Base-by-base conservation (phyloP, 345 rosid genomes). In the Brassica napus region DNA sequence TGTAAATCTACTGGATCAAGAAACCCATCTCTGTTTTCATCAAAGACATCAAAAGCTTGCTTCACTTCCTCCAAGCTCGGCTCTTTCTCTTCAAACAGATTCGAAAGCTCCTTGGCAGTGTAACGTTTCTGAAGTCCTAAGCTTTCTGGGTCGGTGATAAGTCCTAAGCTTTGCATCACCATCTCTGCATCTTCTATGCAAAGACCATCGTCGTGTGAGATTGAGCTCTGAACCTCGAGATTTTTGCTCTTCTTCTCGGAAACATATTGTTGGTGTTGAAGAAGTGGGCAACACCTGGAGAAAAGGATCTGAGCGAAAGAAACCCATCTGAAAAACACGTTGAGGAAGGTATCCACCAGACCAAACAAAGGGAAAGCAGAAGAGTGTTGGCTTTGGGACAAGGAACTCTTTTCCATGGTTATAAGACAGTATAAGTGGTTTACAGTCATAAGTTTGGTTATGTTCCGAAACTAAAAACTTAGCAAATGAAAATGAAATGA, bases 1-100 rank as follows among this genome's bases (percentile, higher is more conserved):
- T 86, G 94, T 85, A 94, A 79, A 82, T 94, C 97, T 61, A 23
- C 24, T 3, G 89, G 88, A 79, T 89, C 95, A 28, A 94, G 80
- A 74, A 90, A 90, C 39, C 93, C 94, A 77, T 94, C 95, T 82
- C 82, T 79, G 71, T 94, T 90, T 77, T 78, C 84, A 86, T 28
- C 31, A 28, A 28, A 28, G 31, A 26, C 30, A 4, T 26, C 30
- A 26, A 26, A 26, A 26, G 30, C 30, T 26, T 26, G 30, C 30
- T 26, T 26, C 30, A 26, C 30, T 26, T 26, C 30, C 30, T 26
- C 30, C 30, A 26, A 26, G 30, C 30, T 26, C 30, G 30, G 30
- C 30, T 26, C 30, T 26, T 26, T 26, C 30, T 26, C 30, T 26
- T 26, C 30, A 26, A 26, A 26, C 30, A 26, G 30, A 26, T 26